These are phyloP conservation scores for Scalesia atractyloides DNA, from an alignment of 129 eudicot species.

Conservation along the genomic window DNA sequence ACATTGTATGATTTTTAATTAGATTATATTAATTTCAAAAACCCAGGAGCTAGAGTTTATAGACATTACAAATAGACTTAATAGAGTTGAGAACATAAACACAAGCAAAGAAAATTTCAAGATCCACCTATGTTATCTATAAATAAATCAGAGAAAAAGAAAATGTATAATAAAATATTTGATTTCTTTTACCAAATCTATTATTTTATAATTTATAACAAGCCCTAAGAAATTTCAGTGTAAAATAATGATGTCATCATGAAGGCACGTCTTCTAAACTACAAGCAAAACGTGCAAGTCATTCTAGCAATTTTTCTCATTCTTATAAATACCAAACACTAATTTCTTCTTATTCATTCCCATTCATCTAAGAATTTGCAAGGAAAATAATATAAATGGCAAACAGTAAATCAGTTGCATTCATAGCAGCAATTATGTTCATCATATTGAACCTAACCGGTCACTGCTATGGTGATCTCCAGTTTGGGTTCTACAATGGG, in stretches of 20 bases:
- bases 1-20: too few relatives aligned
- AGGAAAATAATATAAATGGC: slow-evolving; percentile 11
- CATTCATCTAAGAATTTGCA: not conserved
- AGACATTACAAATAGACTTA: too few relatives aligned
- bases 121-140: too few relatives aligned
- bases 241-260: not conserved
- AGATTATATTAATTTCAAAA: too few relatives aligned
- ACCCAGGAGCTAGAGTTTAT: too few relatives aligned
- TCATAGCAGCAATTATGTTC: slow-evolving; percentile 12
- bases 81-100: too few relatives aligned
- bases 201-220: not conserved
- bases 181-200: not conserved
- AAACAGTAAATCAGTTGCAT: slow-evolving; percentile 21
- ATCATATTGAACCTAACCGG: slow-evolving; percentile 33
- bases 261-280: slow-evolving; percentile 28
- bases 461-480: slow-evolving; percentile 41
- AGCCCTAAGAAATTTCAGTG: not conserved
- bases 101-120: too few relatives aligned
- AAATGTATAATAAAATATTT: not conserved
- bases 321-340: slow-evolving; percentile 6
- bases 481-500: slow-evolving; percentile 51
- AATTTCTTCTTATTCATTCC: slow-evolving; percentile 13
- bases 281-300: slow-evolving; percentile 38
- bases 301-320: slow-evolving; percentile 18
- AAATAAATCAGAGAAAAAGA: too few relatives aligned